Evolutionary conservation across 2,329 filamentous ascomycete genomes (phyloP), one percentile per base, ranked within the genome.

Genomic region (Phaeosphaeria sp.): DNA sequence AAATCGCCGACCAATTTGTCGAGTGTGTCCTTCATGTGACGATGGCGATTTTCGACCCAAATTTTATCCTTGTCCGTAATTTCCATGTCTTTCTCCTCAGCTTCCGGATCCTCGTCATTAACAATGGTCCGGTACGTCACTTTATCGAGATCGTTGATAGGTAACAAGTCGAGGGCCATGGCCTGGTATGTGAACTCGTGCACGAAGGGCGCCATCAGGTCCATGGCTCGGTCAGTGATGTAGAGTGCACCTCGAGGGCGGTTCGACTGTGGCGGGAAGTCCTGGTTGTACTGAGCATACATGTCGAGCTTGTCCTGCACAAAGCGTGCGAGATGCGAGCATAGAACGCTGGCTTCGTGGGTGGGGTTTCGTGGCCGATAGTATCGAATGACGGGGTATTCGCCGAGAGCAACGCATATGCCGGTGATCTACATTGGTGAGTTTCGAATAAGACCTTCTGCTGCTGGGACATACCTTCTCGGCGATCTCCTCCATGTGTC

Each of bases 121-220:
- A 95, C 82, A 1, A 86, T 82, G 51, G 93, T 93, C 65, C 89
- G 89, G 74, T 93, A 99, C 0, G 90, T 92, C 9, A 96, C 86
- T 75, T 95, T 97, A 64, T 97, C 93, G 22, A 87, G 89, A 53
- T 98, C 95, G 68, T 91, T 89, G 72, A 99, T 92, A 0, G 91
- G 90, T 27, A 99, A 81, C 8, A 99, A 82, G 74, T 99, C 95
- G 76, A 97, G 92, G 3, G 92, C 94, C 94, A 99, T 98, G 50
- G 95, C 93, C 78, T 99, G 95, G 75, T 98, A 99, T 13, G 95
- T 97, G 74, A 99, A 97, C 72, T 99, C 95, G 78, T 99, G 95
- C 3, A 98, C 74, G 11, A 98, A 80, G 1, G 95, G 95, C 0
- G 94, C 89, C 79, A 90, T 87, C 3, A 97, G 79, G 75, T 99